These are phyloP conservation scores for Septoria linicola DNA, from an alignment of 2,329 filamentous ascomycete genomes.

Conservation along the genomic window DNA sequence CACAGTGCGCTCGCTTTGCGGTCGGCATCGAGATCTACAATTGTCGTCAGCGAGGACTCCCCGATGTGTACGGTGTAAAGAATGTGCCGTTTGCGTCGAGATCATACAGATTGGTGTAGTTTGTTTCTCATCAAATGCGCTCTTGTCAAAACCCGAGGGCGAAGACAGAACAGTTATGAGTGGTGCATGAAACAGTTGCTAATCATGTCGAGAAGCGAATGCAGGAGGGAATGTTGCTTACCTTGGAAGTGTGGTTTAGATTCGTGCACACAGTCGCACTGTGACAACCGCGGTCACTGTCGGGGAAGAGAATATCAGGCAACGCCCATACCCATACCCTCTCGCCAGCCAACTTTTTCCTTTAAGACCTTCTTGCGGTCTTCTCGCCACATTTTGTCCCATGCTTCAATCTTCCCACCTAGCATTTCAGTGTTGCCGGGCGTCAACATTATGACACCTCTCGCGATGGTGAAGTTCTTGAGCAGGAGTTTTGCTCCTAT, in stretches of 20 bases:
- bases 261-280: no score
- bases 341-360: slow-evolving; percentile 41
- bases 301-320: neutral
- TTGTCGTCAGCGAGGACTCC: no score
- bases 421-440: slow-evolving; percentile 66
- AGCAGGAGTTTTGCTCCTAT: slow-evolving; percentile 84
- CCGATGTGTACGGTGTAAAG: no score
- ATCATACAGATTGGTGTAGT: slow-evolving; percentile 19
- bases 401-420: slow-evolving; percentile 81
- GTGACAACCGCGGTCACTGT: no score
- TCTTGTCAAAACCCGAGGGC: slow-evolving; percentile 15
- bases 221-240: neutral
- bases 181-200: slow-evolving; percentile 19
- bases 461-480: slow-evolving; percentile 63
- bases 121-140: slow-evolving; percentile 16
- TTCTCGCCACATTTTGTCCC: slow-evolving; percentile 76
- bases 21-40: no score
- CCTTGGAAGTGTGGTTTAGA: neutral
- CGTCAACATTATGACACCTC: slow-evolving; percentile 77
- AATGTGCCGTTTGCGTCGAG: no score
- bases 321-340: slow-evolving; percentile 14
- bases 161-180: slow-evolving; percentile 15
- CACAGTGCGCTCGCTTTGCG: no score
- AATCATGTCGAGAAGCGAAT: slow-evolving; percentile 8
- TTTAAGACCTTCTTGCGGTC: slow-evolving; percentile 69